Evolutionary conservation across 2,329 filamentous ascomycete species (phyloP), one percentile per base, ranked within the genome.

Genomic region (Didymella glomerata): DNA sequence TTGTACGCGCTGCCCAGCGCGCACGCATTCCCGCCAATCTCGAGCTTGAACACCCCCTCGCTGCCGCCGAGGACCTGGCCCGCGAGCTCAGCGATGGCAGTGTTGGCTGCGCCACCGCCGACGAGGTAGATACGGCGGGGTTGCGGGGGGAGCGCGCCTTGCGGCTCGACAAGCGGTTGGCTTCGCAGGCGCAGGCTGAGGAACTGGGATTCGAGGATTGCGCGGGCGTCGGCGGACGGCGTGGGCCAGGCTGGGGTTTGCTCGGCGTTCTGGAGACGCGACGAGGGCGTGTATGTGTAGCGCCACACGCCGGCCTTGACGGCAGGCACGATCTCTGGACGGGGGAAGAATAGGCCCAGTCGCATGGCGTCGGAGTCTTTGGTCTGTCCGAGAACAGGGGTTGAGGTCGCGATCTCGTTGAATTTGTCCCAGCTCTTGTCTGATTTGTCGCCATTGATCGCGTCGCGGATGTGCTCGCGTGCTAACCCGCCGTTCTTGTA

Each of bases 401-500:
- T 91, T 18, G 83, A 80, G 41, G 91, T 80, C 3, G 93, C 88
- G 48, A 84, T 81, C 62, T 85, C 78, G 82, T 98, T 95, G 83
- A 98, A 99, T 50, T 78, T 83, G 49, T 86, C 85, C 95, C 95
- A 99, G 11, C 83, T 81, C 27, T 62, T 49, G 4, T 77, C 66
- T 28, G 77, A 75, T 4, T 40, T 40, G 10, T 81, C 76, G 25
- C 79, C 78, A 62, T 92, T 90, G 51, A 98, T 86, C 0, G 86
- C 84, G 73, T 99, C 92, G 54, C 95, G 90, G 62, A 98, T 87
- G 70, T 91, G 88, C 76, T 99, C 95, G 44, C 95, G 90, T 2
- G 95, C 94, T 1, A 98, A 87, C 2, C 93, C 93, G 67, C 95
- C 95, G 79, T 99, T 99, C 80, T 98, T 98, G 83, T 98, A 99